Evolutionary conservation across 495 filamentous ascomycete genomes (phyloP).

Genomic region (Pyrenula aspistea): DNA sequence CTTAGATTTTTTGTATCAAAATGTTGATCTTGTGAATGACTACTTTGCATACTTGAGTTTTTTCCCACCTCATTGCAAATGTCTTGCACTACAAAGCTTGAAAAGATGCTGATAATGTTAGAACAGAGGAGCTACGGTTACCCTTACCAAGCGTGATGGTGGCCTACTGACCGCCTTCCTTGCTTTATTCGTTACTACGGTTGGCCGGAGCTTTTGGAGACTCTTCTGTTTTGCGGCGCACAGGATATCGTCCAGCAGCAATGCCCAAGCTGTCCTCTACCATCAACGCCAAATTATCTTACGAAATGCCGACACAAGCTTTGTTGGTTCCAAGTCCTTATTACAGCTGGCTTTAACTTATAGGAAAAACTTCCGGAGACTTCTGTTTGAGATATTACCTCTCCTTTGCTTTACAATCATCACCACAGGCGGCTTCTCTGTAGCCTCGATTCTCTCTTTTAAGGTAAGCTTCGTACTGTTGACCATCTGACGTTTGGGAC

Average conservation of each 20-base stretch:
- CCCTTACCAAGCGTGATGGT: slow-evolving; percentile 2
- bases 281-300: slow-evolving; percentile 6
- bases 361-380: neutral
- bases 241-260: neutral
- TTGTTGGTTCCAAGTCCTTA: neutral
- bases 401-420: neutral
- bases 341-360: too few species aligned
- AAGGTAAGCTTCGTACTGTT: too few species aligned
- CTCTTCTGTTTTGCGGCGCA: slow-evolving; percentile 5
- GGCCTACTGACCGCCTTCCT: slow-evolving; percentile 9
- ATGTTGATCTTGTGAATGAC: too few species aligned
- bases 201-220: slow-evolving; percentile 8
- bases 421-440: neutral
- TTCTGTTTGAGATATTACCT: neutral
- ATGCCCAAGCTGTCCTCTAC: neutral
- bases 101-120: too few species aligned
- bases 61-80: too few species aligned
- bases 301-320: slow-evolving; percentile 1
- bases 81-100: too few species aligned
- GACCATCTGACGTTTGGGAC: too few species aligned
- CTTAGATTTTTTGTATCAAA: too few species aligned
- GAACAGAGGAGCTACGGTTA: slow-evolving; percentile 9
- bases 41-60: too few species aligned
- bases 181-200: too few species aligned
- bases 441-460: slow-evolving; percentile 5